phyloP scores from a whole-genome alignment of 2,329 filamentous ascomycete genomes.

The Pseudogymnoascus sp. region DNA sequence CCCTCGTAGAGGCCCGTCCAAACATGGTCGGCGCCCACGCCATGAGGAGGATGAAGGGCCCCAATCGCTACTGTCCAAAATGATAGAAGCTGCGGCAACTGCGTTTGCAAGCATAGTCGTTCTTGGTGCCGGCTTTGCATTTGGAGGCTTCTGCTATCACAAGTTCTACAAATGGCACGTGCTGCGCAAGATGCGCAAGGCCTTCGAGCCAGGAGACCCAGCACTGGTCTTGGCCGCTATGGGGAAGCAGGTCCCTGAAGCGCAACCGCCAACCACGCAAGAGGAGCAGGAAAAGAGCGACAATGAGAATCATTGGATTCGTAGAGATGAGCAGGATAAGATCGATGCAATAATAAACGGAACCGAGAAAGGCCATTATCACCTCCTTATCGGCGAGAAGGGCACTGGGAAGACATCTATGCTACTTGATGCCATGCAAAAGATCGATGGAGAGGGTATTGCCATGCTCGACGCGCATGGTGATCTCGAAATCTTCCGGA shows the following conservation, averaged over 20 bases:
- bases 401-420: conserved; percentile 96
- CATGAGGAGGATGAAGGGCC: conserved; percentile 15
- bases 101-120: conserved; percentile 70
- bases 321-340: conserved; percentile 70
- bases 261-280: conserved; percentile 19
- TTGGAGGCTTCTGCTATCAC: conserved; percentile 73
- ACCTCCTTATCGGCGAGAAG: conserved; percentile 89
- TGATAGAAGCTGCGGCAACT: conserved; percentile 68
- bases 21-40: conserved; percentile 7
- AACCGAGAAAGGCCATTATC: conserved; percentile 70
- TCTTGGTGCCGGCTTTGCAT: conserved; percentile 56
- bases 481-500: conserved; percentile 89
- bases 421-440: conserved; percentile 92
- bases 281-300: neutral
- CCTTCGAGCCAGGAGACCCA: conserved; percentile 87
- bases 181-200: conserved; percentile 84
- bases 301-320: conserved; percentile 62
- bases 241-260: conserved; percentile 48
- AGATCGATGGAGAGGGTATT: conserved; percentile 79
- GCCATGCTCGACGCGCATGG: conserved; percentile 96
- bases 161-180: conserved; percentile 84
- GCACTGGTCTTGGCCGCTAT: conserved; percentile 73
- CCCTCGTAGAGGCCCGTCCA: neutral
- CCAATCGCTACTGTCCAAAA: conserved; percentile 41
- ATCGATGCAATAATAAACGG: conserved; percentile 82